Base-by-base conservation (phyloP, 257 asterid genomes). In the Nicotiana knightiana region DNA sequence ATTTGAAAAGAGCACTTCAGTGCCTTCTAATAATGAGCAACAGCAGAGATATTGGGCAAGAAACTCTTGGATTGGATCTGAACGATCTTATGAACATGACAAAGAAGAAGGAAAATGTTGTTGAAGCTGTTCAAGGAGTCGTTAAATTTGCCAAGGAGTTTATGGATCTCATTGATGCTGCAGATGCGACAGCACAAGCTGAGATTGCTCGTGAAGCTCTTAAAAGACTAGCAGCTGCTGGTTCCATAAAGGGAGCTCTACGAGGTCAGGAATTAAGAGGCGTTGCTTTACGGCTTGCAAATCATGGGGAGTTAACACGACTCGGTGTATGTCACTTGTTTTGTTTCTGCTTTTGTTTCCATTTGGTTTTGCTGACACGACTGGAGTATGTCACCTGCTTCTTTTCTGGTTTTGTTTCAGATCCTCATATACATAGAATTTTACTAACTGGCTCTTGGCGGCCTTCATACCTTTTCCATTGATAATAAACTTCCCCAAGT, bases 161-260 rank as follows among this genome's bases (percentile, higher is more conserved):
- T 80, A 87, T 91, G 82, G 97, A 96, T 58, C 94, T 96, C 68
- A 91, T 93, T 81, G 99, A 96, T 91, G 97, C 99, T 85, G 99
- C 99, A 43, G 99, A 96, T 92, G 99, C 99, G 75, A 94, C 99
- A 67, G 99, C 89, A 82, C 99, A 96, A 89, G 94, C 89, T 85
- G 99, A 94, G 53, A 96, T 93, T 85, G 99, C 98, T 80, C 98
- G 99, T 26, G 99, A 96, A 85, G 98, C 99, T 86, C 95, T 93
- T 61, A 96, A 94, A 90, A 89, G 99, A 84, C 86, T 96, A 87
- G 99, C 98, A 85, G 98, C 99, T 80, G 99, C 99, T 30, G 99
- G 97, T 84, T 93, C 98, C 24, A 94, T 96, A 77, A 96, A 94
- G 91, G 98, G 99, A 83, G 98, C 99, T 87, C 88, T 96, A 68